A percentile compares a stretch with the other conserved stretches of the same genome.
Evolutionary conservation across 495 filamentous ascomycete genomes (phyloP).

Genomic region (Annulohypoxylon maeteangense): DNA sequence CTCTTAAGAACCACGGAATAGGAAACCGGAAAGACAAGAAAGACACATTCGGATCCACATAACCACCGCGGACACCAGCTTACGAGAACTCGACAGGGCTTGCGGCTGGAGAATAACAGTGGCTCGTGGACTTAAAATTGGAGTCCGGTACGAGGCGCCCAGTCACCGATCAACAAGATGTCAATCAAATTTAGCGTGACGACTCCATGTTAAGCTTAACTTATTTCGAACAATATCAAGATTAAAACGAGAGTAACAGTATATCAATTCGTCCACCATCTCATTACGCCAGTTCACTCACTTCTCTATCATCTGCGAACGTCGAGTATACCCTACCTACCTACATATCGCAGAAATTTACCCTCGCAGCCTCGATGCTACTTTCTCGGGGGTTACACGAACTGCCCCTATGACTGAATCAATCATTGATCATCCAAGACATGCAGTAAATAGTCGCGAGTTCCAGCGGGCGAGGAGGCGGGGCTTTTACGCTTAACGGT

Average conservation of each 20-base stretch:
- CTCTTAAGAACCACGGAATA: background rate
- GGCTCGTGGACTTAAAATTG: background rate
- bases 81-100: background rate
- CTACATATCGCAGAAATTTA: background rate
- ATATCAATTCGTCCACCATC: background rate
- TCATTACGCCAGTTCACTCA: background rate
- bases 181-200: background rate
- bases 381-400: constrained; percentile 11
- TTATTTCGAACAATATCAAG: background rate
- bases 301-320: constrained; percentile 6
- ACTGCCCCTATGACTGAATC: background rate
- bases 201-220: background rate
- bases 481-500: background rate
- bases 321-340: background rate
- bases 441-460: constrained; percentile 21
- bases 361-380: background rate
- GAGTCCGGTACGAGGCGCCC: background rate
- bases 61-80: background rate
- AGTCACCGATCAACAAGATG: background rate
- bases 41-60: background rate
- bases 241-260: background rate
- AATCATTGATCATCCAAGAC: constrained; percentile 15
- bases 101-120: background rate
- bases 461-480: background rate
- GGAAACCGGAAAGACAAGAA: background rate